phyloP scores from a whole-genome alignment of 192 early-diverging fungal genomes.

The Dimargaris xerosporica region DNA sequence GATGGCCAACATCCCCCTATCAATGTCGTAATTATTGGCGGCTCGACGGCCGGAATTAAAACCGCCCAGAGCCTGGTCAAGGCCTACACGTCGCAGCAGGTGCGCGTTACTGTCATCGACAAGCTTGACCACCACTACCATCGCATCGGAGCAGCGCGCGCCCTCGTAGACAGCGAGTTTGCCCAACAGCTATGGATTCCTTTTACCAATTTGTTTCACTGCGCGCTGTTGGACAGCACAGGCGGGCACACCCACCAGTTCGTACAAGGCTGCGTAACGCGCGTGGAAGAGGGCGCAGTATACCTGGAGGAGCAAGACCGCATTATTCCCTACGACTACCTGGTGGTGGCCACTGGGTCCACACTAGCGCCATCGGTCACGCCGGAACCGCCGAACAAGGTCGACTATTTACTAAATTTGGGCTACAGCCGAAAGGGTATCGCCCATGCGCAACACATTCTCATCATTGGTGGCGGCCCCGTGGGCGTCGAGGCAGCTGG shows the following conservation, averaged over 20 bases:
- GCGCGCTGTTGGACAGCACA: neutral
- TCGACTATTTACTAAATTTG: conserved; percentile 20
- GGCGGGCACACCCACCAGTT: conserved; percentile 23
- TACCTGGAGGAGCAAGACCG: conserved; percentile 21
- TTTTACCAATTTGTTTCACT: conserved; percentile 25
- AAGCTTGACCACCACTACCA: conserved; percentile 39
- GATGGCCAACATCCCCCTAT: conserved; percentile 9
- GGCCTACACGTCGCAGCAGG: conserved; percentile 17
- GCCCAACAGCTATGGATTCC: conserved; percentile 35
- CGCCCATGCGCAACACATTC: conserved; percentile 23
- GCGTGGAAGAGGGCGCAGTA: conserved; percentile 26
- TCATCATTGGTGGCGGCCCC: conserved; percentile 45
- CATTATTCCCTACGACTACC: conserved; percentile 29
- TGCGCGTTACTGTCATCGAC: conserved; percentile 39
- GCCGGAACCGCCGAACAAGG: conserved; percentile 19
- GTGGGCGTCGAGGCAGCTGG: conserved; percentile 44
- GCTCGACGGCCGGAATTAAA: conserved; percentile 31
- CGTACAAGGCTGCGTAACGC: conserved; percentile 23
- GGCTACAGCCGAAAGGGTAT: conserved; percentile 20
- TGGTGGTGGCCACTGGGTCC: conserved; percentile 40
- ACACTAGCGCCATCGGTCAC: conserved; percentile 27
- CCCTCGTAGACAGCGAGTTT: conserved; percentile 27
- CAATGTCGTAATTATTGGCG: conserved; percentile 32
- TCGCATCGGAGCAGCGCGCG: conserved; percentile 29
- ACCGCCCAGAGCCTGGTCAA: conserved; percentile 26